Evolutionary conservation across 805 yeast species (phyloP).

Genomic region (Candida morakotiae): DNA sequence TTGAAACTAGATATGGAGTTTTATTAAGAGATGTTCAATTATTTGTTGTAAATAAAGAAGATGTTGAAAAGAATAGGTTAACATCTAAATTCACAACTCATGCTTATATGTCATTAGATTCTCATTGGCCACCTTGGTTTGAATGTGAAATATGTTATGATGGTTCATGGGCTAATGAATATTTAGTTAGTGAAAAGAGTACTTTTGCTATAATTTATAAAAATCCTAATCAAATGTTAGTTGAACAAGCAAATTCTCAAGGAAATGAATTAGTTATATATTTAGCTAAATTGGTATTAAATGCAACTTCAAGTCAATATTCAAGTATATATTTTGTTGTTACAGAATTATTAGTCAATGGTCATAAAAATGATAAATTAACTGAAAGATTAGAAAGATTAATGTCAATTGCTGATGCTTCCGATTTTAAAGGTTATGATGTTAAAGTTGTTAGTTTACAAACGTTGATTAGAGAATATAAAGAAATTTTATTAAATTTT

Average conservation of each 20-base stretch:
- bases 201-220: constrained; percentile 42
- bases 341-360: constrained; percentile 31
- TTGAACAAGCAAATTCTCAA: constrained; percentile 19
- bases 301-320: constrained; percentile 37
- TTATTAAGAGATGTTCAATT: constrained; percentile 53
- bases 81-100: constrained; percentile 42
- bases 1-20: constrained; percentile 57
- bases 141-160: constrained; percentile 66
- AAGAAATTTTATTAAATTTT: constrained; percentile 36
- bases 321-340: constrained; percentile 30
- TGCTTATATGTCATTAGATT: constrained; percentile 51
- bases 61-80: constrained; percentile 17
- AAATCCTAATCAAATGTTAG: constrained; percentile 50
- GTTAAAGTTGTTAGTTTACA: constrained; percentile 27
- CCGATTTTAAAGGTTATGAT: constrained; percentile 34
- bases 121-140: constrained; percentile 86
- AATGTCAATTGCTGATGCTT: constrained; percentile 30
- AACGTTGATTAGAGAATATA: constrained; percentile 22
- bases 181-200: constrained; percentile 31
- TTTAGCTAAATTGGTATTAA: constrained; percentile 34
- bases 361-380: constrained; percentile 21
- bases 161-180: constrained; percentile 24
- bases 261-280: constrained; percentile 29
- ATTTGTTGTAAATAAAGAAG: constrained; percentile 43
- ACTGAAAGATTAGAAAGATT: constrained; percentile 39